These are phyloP conservation scores for Leptographium wingfieldii DNA, from an alignment of 2,329 filamentous ascomycete genomes.

Conservation along the genomic window DNA sequence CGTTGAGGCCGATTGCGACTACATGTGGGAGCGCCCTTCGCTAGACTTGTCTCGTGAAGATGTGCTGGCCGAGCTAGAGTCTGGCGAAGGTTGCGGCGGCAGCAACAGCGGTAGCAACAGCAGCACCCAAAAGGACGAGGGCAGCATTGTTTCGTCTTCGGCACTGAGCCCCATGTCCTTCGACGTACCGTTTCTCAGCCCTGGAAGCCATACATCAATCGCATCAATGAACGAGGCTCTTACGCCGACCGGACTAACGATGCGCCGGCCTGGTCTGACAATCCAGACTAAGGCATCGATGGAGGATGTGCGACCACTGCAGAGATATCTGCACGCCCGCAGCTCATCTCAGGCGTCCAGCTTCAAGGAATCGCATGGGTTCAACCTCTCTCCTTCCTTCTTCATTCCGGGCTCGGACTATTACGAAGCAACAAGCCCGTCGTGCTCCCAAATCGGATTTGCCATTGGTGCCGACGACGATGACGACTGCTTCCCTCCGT, in stretches of 20 bases:
- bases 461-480: slow-evolving; percentile 17
- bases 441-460: slow-evolving; percentile 4
- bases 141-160: slow-evolving; percentile 8
- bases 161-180: slow-evolving; percentile 21
- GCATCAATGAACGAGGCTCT: slow-evolving; percentile 28
- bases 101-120: not conserved
- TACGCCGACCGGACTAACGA: slow-evolving; percentile 27
- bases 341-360: slow-evolving; percentile 36
- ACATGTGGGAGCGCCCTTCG: slow-evolving; percentile 50
- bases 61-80: slow-evolving; percentile 15
- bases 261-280: slow-evolving; percentile 14
- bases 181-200: slow-evolving; percentile 36
- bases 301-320: slow-evolving; percentile 6
- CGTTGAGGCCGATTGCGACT: slow-evolving; percentile 53
- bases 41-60: slow-evolving; percentile 29
- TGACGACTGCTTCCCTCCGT: slow-evolving; percentile 21
- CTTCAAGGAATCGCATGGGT: slow-evolving; percentile 47
- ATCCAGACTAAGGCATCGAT: slow-evolving; percentile 4
- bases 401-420: slow-evolving; percentile 46
- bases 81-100: not conserved
- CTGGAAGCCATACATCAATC: slow-evolving; percentile 32
- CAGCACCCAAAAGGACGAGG: slow-evolving; percentile 2
- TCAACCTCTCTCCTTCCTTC: slow-evolving; percentile 48
- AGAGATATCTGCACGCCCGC: slow-evolving; percentile 23
- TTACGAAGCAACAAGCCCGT: slow-evolving; percentile 1